Evolutionary conservation across 164 flowering plant species (phyloP).

Genomic region (Annona squamosa): DNA sequence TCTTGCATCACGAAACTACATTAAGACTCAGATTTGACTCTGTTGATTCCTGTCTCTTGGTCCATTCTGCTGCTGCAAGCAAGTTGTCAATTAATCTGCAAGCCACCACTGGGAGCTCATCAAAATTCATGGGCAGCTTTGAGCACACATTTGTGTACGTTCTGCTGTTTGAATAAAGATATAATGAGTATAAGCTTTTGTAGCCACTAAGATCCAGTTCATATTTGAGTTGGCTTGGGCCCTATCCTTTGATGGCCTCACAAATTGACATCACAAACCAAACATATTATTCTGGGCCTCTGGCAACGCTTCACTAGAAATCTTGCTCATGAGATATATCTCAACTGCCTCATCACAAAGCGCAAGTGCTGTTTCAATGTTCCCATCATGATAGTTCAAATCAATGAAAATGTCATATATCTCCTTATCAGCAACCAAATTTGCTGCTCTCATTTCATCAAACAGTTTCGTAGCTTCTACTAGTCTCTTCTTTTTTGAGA

Average conservation of each 20-base stretch:
- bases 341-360: conserved; percentile 32
- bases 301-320: background rate
- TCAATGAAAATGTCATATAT: conserved; percentile 24
- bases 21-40: no score
- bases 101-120: background rate
- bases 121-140: background rate
- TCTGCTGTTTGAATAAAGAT: background rate
- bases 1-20: no score
- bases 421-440: conserved; percentile 18
- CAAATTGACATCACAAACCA: background rate
- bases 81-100: no score
- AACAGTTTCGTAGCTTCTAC: conserved; percentile 23
- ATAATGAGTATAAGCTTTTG: background rate
- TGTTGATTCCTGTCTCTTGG: no score
- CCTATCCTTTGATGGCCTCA: background rate
- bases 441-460: conserved; percentile 26
- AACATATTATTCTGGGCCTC: background rate
- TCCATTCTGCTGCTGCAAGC: no score
- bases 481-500: conserved; percentile 21
- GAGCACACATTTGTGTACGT: background rate
- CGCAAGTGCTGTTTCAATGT: conserved; percentile 25
- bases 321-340: conserved; percentile 18
- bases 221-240: background rate
- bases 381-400: conserved; percentile 20
- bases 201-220: background rate